A percentile compares a stretch with the other conserved stretches of the same genome.
Conservation (phyloP, 2,329 filamentous ascomycete genomes). For the Myriosclerotinia duriaeana region DNA sequence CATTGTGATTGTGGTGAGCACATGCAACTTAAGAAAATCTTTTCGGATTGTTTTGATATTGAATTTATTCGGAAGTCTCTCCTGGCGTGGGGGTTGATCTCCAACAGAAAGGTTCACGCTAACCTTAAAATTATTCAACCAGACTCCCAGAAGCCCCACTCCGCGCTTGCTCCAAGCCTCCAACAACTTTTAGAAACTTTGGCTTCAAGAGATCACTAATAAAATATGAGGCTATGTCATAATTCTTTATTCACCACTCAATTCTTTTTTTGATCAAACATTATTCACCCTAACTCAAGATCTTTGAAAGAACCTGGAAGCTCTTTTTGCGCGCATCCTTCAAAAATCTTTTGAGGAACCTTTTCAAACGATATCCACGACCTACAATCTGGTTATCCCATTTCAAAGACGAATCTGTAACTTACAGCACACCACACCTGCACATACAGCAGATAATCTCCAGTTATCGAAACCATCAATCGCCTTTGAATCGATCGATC, state of each 20-base stretch:
- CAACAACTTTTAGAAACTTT: conserved; percentile 5
- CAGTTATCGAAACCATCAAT: background rate
- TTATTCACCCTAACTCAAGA: background rate
- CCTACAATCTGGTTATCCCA: background rate
- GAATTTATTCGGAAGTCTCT: background rate
- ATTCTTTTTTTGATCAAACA: background rate
- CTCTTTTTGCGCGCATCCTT: background rate
- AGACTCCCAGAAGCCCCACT: conserved; percentile 1
- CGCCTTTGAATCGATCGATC: background rate
- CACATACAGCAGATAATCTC: background rate
- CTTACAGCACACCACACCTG: background rate
- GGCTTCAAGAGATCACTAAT: background rate
- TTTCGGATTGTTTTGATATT: background rate
- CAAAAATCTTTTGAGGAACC: background rate
- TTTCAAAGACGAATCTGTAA: background rate
- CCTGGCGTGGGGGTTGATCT: background rate
- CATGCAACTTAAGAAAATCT: no score
- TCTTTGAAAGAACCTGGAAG: background rate
- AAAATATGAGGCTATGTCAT: background rate
- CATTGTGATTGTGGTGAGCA: no score
- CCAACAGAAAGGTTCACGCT: background rate
- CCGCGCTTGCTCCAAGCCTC: background rate
- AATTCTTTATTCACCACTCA: background rate
- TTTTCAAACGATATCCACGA: background rate
- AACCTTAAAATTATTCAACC: conserved; percentile 5